Evolutionary conservation across 257 asterid genomes (phyloP), one percentile per base, ranked within the genome.

Genomic region (Nemophila menziesii): DNA sequence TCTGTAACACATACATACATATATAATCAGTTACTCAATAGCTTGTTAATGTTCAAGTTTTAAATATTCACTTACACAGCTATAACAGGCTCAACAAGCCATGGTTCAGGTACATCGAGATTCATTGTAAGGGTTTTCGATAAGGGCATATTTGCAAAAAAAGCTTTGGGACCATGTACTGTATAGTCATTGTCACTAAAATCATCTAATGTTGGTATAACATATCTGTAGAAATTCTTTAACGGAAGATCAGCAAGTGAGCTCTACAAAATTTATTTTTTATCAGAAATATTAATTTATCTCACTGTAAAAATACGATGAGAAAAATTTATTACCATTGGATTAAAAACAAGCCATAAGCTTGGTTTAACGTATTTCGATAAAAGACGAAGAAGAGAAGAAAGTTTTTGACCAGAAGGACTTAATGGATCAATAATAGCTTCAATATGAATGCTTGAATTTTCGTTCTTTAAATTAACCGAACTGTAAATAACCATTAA

Each of bases 91-190:
- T 90, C 96, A 44, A 90, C 77, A 24, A 85, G 96, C 99, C 96
- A 90, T 20, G 93, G 94, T 77, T 85, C 99, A 17, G 99, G 99
- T 64, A 90, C 99, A 65, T 90, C 94, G 47, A 90, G 94, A 73
- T 90, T 90, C 99, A 90, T 85, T 21, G 99, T 90, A 53, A 90
- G 93, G 14, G 96, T 90, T 69, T 90, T 90, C 5, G 96, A 85
- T 11, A 72, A 83, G 16, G 94, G 99, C 96, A 90, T 90, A 63
- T 85, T 90, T 2, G 96, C 92, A 13, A 85, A 90, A 71, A 85
- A 85, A 40, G 99, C 94, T 71, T 67, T 73, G 36, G 99, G 99
- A 40, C 99, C 99, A 60, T 66, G 63, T 10, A 90, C 74, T 17
- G 75, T 65, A 40, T 61, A 66, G 69, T 90, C 96, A 46, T 67